phyloP scores from a whole-genome alignment of 1,284 basidiomycete species.

The Cystobasidiaceae sp. region DNA sequence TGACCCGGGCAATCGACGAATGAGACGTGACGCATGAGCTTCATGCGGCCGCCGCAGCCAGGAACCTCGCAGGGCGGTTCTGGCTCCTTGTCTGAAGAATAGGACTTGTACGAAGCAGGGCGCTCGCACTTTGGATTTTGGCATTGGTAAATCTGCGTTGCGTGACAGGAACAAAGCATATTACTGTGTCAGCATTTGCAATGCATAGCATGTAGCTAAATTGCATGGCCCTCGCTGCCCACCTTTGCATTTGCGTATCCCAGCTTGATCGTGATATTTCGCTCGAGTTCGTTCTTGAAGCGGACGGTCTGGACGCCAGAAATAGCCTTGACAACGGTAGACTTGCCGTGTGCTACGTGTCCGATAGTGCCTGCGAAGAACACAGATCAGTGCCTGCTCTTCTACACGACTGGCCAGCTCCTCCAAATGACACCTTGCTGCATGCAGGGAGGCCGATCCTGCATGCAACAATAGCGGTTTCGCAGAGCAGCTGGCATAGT shows the following conservation, averaged over 20 bases:
- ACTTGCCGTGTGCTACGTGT: constrained; percentile 90
- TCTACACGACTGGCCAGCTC: too few species aligned
- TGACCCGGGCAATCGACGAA: constrained; percentile 69
- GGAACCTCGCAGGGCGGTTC: constrained; percentile 87
- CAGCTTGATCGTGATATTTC: constrained; percentile 99
- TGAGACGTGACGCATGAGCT: constrained; percentile 84
- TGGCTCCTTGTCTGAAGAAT: constrained; percentile 89
- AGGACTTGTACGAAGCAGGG: constrained; percentile 89
- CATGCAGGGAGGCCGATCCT: too few species aligned
- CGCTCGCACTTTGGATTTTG: constrained; percentile 86
- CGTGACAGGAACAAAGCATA: too few species aligned
- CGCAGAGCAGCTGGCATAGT: neutral
- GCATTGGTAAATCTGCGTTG: constrained; percentile 90
- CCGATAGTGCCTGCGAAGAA: constrained; percentile 81
- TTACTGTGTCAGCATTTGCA: too few species aligned
- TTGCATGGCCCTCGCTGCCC: neutral
- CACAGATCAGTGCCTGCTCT: too few species aligned
- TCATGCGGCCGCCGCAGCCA: constrained; percentile 84
- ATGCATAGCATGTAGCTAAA: neutral
- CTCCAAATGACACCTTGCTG: too few species aligned
- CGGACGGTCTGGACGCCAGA: constrained; percentile 98
- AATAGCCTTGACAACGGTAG: constrained; percentile 97
- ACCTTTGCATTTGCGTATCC: constrained; percentile 98
- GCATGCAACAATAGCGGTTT: too few species aligned
- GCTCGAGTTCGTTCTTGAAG: constrained; percentile 97